phyloP scores from a whole-genome alignment of 2,329 filamentous ascomycete genomes.

The Trichoderma harzianum region DNA sequence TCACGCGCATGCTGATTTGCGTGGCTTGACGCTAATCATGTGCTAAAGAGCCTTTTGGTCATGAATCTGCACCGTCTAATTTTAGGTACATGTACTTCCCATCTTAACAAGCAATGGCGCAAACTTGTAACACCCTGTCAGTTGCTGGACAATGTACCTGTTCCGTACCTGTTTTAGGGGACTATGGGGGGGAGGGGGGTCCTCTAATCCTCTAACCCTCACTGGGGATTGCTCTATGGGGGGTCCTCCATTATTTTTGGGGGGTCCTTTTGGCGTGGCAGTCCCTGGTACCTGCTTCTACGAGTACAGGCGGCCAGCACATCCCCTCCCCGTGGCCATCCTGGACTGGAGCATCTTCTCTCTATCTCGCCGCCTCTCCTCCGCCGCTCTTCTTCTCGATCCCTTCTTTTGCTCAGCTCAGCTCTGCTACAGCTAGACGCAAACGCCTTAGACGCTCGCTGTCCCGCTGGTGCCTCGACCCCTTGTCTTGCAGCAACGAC shows the following conservation, averaged over 20 bases:
- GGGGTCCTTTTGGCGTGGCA: slow-evolving; percentile 1
- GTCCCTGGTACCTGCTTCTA: slow-evolving; percentile 19
- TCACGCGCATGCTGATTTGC: neutral
- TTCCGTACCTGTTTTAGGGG: slow-evolving; percentile 3
- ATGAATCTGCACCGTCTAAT: slow-evolving; percentile 11
- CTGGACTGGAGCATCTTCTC: neutral
- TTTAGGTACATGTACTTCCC: slow-evolving; percentile 15
- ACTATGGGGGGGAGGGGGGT: slow-evolving; percentile 3
- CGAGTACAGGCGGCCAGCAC: slow-evolving; percentile 4
- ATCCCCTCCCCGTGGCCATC: slow-evolving; percentile 10
- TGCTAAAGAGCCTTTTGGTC: neutral
- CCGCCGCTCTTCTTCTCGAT: neutral
- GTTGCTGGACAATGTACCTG: neutral
- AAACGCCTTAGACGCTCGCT: neutral
- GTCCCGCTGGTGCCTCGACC: slow-evolving; percentile 1
- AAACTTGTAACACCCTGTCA: slow-evolving; percentile 9
- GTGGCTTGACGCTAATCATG: slow-evolving; percentile 7
- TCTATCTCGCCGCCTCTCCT: slow-evolving; percentile 2
- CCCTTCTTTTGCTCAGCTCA: neutral
- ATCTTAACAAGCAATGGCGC: slow-evolving; percentile 3
- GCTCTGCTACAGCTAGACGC: neutral
- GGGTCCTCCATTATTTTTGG: neutral
- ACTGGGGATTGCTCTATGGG: neutral
- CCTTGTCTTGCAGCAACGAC: slow-evolving; percentile 7
- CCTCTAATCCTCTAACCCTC: neutral